Conservation (phyloP, 345 rosid species). For the Streptanthus diversifolius region DNA sequence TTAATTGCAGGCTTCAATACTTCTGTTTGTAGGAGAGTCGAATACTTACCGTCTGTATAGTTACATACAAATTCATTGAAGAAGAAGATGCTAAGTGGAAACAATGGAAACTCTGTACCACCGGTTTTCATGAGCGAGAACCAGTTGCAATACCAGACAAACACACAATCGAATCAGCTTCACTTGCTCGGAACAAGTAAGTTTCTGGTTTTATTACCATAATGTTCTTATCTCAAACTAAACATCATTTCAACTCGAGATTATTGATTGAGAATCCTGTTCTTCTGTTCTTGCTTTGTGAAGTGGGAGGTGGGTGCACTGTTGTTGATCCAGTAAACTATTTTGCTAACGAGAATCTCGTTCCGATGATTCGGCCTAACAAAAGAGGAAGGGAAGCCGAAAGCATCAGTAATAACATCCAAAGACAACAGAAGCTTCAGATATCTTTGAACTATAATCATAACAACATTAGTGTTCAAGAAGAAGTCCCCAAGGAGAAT, state of each 20-base stretch:
- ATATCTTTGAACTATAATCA: constrained; percentile 43
- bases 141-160: constrained; percentile 49
- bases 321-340: constrained; percentile 46
- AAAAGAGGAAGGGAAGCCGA: constrained; percentile 57
- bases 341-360: constrained; percentile 38
- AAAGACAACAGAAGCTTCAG: constrained; percentile 42
- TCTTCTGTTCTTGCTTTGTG: background rate
- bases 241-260: background rate
- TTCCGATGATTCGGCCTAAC: constrained; percentile 34
- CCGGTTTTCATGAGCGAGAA: constrained; percentile 51
- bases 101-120: constrained; percentile 43
- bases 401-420: constrained; percentile 26
- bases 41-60: background rate
- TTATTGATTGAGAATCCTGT: background rate
- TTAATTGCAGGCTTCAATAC: constrained; percentile 8
- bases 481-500: constrained; percentile 50
- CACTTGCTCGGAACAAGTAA: constrained; percentile 57
- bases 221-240: background rate
- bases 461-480: constrained; percentile 41
- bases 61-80: background rate
- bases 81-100: constrained; percentile 64
- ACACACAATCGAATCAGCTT: constrained; percentile 48
- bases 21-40: background rate
- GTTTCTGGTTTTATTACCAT: constrained; percentile 8
- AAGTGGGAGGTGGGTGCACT: constrained; percentile 46